Evolutionary conservation across 495 filamentous ascomycete genomes (phyloP).

Genomic region (Stereocaulon alpinum): DNA sequence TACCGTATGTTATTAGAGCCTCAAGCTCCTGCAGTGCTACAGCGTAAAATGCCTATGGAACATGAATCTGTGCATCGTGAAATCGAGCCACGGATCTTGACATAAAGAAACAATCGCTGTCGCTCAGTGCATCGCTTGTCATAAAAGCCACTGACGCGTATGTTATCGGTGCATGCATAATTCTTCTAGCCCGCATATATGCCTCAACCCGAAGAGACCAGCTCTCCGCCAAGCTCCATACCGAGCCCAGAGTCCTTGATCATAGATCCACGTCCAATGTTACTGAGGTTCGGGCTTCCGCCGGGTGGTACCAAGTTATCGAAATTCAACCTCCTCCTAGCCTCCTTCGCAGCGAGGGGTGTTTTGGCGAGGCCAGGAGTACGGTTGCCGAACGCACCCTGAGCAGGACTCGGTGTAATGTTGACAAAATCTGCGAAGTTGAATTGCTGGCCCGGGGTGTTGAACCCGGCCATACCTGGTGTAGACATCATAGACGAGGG

Average conservation of each 20-base stretch:
- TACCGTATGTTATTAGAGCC: conserved; percentile 1
- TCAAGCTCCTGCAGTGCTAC: not conserved
- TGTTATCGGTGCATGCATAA: not conserved
- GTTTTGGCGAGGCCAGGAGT: conserved; percentile 50
- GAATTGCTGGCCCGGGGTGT: conserved; percentile 58
- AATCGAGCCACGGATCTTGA: not conserved
- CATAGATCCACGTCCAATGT: conserved; percentile 12
- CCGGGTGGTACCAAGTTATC: conserved; percentile 50
- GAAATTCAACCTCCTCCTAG: conserved; percentile 55
- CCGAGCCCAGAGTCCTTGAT: conserved; percentile 29
- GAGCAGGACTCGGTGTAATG: conserved; percentile 84
- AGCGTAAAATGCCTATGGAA: not conserved
- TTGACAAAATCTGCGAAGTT: conserved; percentile 97
- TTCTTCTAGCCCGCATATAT: not conserved
- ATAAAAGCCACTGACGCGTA: not conserved
- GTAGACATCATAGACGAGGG: conserved; percentile 89
- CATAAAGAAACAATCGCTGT: not conserved
- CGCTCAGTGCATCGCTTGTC: not conserved
- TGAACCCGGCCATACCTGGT: conserved; percentile 47
- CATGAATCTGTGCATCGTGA: conserved; percentile 2
- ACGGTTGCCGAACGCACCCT: conserved; percentile 63
- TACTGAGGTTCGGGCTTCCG: conserved; percentile 20
- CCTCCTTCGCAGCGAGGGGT: conserved; percentile 44
- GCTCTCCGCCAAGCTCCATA: conserved; percentile 50
- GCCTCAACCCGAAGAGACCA: conserved; percentile 29